These are phyloP conservation scores for Gracilariopsis chorda DNA, from an alignment of 23 red algal species.

Conservation along the genomic window DNA sequence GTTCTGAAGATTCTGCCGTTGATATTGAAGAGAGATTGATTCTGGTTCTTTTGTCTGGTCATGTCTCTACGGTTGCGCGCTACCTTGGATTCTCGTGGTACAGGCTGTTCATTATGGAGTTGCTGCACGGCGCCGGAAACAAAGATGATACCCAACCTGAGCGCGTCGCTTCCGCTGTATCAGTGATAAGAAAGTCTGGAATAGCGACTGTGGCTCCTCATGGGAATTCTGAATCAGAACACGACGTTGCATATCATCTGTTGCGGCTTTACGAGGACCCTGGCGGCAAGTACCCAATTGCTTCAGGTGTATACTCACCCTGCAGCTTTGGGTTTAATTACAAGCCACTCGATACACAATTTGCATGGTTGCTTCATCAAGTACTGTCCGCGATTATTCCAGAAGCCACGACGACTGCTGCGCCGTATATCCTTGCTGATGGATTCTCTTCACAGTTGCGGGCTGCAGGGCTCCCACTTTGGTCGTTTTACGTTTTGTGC, in stretches of 20 bases:
- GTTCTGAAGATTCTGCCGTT: conserved; percentile 1
- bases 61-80: conserved; percentile 41
- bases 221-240: neutral
- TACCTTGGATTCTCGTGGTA: conserved; percentile 57
- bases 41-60: conserved; percentile 25
- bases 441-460: conserved; percentile 33
- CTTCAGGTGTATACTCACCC: conserved; percentile 28
- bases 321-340: conserved; percentile 33
- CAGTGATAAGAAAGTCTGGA: neutral
- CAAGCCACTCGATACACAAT: conserved; percentile 25
- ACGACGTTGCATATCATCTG: conserved; percentile 56
- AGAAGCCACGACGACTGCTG: conserved; percentile 10
- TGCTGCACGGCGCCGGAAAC: conserved; percentile 49
- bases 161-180: conserved; percentile 41
- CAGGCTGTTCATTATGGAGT: conserved; percentile 56
- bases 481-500: conserved; percentile 64
- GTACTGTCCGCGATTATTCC: conserved; percentile 35
- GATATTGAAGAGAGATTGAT: conserved; percentile 40
- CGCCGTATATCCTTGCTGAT: conserved; percentile 5
- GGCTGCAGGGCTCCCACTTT: conserved; percentile 23
- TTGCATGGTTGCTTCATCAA: conserved; percentile 59
- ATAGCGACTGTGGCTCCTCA: conserved; percentile 44
- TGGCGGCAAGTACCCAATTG: conserved; percentile 15
- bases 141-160: neutral
- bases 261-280: conserved; percentile 58